Evolutionary conservation across 108 stramenopile species (phyloP).

Genomic region (Parietichytrium sp.): DNA sequence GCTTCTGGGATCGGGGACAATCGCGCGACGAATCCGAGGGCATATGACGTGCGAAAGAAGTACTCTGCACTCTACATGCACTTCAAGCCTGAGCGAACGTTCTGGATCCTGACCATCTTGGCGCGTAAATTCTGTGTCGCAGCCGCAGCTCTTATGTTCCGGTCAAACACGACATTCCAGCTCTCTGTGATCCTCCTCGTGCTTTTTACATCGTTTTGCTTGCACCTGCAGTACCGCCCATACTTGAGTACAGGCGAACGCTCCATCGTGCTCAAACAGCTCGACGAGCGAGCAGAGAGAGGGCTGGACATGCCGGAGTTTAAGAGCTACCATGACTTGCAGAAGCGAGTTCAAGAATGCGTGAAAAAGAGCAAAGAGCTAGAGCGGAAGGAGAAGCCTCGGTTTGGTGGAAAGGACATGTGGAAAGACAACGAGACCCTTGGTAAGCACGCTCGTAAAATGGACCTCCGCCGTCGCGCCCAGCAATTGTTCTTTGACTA

Average conservation of each 20-base stretch:
- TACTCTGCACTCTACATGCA: conserved; percentile 42
- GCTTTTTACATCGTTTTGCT: conserved; percentile 39
- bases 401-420: conserved; percentile 4
- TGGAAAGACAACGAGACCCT: not conserved
- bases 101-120: conserved; percentile 44
- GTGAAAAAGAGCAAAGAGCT: conserved; percentile 30
- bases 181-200: conserved; percentile 44
- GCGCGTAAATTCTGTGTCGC: conserved; percentile 47
- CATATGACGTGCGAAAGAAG: conserved; percentile 40
- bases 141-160: conserved; percentile 37
- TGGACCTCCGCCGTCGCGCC: not conserved
- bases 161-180: conserved; percentile 36
- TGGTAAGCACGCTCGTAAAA: not conserved
- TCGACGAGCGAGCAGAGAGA: conserved; percentile 10
- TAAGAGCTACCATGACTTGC: conserved; percentile 15
- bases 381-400: not conserved
- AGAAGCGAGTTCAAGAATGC: not conserved
- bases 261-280: conserved; percentile 17
- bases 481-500: conserved; percentile 41
- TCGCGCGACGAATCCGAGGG: not conserved
- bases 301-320: not conserved
- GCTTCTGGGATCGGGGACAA: conserved; percentile 39
- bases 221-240: conserved; percentile 42
- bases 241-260: conserved; percentile 47
- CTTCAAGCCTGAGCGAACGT: conserved; percentile 45